phyloP scores from a whole-genome alignment of 176 grass and related monocot genomes.

The Oryza punctata region DNA sequence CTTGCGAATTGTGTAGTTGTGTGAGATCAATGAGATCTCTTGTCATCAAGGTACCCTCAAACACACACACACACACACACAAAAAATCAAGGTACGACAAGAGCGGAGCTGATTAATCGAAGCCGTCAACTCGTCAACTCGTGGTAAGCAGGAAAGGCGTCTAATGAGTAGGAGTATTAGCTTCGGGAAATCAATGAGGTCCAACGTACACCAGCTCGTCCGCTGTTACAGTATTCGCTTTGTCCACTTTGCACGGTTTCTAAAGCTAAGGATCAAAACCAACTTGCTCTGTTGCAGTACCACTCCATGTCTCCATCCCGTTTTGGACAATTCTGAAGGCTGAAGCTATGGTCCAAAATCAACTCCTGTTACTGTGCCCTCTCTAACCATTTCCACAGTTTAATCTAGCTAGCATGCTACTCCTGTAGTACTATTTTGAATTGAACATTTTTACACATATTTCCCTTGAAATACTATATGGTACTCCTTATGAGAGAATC shows the following conservation, averaged over 20 bases:
- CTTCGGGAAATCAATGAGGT: no score
- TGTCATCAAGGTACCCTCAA: background rate
- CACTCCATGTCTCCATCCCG: background rate
- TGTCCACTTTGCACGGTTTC: background rate
- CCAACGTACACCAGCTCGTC: no score
- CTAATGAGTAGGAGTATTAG: no score
- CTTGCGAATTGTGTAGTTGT: background rate
- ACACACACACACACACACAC: no score
- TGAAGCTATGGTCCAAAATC: background rate
- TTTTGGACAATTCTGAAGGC: background rate
- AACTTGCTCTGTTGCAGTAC: background rate
- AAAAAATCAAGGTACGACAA: background rate
- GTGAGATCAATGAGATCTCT: background rate
- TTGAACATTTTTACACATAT: background rate
- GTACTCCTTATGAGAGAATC: background rate
- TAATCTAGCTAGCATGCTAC: background rate
- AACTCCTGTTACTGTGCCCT: no score
- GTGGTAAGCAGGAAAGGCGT: no score
- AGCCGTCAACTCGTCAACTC: background rate
- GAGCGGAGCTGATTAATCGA: background rate
- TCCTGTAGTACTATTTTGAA: no score
- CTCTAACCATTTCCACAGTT: background rate
- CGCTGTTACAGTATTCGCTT: background rate
- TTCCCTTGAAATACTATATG: background rate
- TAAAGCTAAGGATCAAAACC: no score